A percentile compares a stretch with the other conserved stretches of the same genome.
Evolutionary conservation across 2,329 filamentous ascomycete species (phyloP).

Genomic region (Ophiostoma sp.): DNA sequence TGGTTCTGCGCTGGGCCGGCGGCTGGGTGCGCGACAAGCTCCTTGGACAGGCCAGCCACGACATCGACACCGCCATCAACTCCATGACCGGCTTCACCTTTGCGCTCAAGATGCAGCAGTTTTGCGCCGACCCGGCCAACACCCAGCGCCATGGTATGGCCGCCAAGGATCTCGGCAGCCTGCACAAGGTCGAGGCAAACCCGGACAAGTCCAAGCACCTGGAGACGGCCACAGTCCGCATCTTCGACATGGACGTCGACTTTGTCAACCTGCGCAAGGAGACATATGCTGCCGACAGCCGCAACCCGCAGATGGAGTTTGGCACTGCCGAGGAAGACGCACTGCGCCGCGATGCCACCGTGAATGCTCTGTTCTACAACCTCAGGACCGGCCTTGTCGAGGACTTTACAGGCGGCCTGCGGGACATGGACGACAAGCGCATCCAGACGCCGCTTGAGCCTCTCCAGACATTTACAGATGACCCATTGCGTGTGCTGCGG

Average conservation of each 20-base stretch:
- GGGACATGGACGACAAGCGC: constrained; percentile 65
- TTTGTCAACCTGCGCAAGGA: constrained; percentile 93
- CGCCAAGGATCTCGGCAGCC: constrained; percentile 59
- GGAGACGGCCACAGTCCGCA: constrained; percentile 79
- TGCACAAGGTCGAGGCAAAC: constrained; percentile 87
- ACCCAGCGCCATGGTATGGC: constrained; percentile 55
- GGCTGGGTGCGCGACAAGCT: constrained; percentile 87
- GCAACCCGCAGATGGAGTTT: constrained; percentile 89
- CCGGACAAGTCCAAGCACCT: constrained; percentile 96
- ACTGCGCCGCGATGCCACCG: constrained; percentile 79
- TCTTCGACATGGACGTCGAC: constrained; percentile 80
- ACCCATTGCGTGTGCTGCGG: constrained; percentile 79
- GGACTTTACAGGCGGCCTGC: constrained; percentile 75
- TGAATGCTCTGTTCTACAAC: constrained; percentile 96
- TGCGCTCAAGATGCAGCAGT: constrained; percentile 61
- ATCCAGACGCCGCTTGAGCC: constrained; percentile 85
- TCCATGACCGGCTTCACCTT: constrained; percentile 76
- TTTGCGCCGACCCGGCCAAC: constrained; percentile 57
- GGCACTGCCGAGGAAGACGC: constrained; percentile 89
- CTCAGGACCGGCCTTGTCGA: constrained; percentile 72
- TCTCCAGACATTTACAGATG: constrained; percentile 88
- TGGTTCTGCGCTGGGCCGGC: constrained; percentile 71
- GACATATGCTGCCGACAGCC: constrained; percentile 79
- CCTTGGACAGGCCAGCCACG: constrained; percentile 64
- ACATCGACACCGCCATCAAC: constrained; percentile 83